phyloP scores from a whole-genome alignment of 768 basidiomycete species.

The Pleurotus pulmonarius region DNA sequence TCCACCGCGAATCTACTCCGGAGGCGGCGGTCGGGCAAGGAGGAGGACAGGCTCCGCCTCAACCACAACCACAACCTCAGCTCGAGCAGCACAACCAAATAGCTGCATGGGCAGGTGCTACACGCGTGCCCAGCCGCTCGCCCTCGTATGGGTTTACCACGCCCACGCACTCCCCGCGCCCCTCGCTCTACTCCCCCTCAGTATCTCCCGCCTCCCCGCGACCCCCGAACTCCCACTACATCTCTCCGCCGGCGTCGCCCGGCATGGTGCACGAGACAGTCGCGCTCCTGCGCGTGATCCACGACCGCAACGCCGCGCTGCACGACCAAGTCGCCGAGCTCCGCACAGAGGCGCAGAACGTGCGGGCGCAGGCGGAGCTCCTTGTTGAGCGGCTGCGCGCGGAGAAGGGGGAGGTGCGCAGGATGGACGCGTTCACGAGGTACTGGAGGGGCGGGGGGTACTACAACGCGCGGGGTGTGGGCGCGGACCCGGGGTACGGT shows the following conservation, averaged over 20 bases:
- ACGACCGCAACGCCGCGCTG: background rate
- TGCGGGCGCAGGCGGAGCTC: background rate
- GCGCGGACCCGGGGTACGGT: background rate
- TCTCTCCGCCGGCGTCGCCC: background rate
- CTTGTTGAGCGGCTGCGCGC: background rate
- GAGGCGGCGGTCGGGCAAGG: too few relatives aligned
- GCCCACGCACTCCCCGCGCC: background rate
- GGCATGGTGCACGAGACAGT: background rate
- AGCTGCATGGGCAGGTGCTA: background rate
- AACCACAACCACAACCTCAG: too few relatives aligned
- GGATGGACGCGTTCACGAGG: background rate
- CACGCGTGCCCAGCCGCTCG: background rate
- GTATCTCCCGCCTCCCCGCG: background rate
- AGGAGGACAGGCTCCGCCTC: too few relatives aligned
- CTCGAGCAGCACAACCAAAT: too few relatives aligned
- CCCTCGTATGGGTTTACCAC: slow-evolving; percentile 1
- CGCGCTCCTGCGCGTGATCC: background rate
- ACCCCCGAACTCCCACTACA: background rate
- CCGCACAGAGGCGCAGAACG: background rate
- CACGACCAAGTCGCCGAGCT: background rate
- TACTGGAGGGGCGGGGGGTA: slow-evolving; percentile 4
- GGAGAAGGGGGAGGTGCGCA: background rate
- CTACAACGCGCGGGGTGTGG: background rate
- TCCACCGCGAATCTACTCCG: too few relatives aligned
- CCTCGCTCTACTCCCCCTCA: background rate